Conservation (phyloP, 805 yeast genomes). For the Myxozyma neotropica region DNA sequence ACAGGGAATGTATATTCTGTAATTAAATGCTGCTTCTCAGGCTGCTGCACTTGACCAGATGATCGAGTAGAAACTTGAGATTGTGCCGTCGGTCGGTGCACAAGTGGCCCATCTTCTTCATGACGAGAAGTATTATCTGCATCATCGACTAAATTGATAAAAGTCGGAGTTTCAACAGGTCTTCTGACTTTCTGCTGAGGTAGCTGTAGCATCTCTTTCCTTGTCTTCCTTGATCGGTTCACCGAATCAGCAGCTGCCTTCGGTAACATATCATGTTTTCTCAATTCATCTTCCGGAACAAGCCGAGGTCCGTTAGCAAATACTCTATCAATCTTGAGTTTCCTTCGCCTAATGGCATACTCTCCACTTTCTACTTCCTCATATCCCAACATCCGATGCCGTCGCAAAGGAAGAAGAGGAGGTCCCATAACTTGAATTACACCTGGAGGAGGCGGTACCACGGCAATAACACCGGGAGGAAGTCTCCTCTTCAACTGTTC, state of each 20-base stretch:
- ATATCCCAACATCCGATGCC: constrained; percentile 3
- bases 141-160: constrained; percentile 1
- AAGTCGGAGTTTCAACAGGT: constrained; percentile 2
- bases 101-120: background rate
- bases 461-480: constrained; percentile 30
- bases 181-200: constrained; percentile 17
- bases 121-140: background rate
- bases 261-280: background rate
- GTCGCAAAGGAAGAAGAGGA: constrained; percentile 3
- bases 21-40: background rate
- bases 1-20: constrained; percentile 21
- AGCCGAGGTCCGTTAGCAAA: constrained; percentile 1
- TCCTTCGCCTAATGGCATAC: constrained; percentile 16
- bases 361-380: constrained; percentile 26
- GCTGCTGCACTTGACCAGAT: background rate
- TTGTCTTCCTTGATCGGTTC: constrained; percentile 6
- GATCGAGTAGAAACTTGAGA: background rate
- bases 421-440: constrained; percentile 16
- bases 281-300: background rate
- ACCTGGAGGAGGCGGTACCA: constrained; percentile 21
- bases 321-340: constrained; percentile 3
- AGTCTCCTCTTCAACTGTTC: constrained; percentile 3
- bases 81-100: background rate
- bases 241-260: background rate
- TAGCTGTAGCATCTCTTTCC: constrained; percentile 10